Percentiles rank a stretch among this genome's conserved stretches.
Evolutionary conservation across 345 rosid genomes (phyloP).

Genomic region (Rhodamnia rubescens): DNA sequence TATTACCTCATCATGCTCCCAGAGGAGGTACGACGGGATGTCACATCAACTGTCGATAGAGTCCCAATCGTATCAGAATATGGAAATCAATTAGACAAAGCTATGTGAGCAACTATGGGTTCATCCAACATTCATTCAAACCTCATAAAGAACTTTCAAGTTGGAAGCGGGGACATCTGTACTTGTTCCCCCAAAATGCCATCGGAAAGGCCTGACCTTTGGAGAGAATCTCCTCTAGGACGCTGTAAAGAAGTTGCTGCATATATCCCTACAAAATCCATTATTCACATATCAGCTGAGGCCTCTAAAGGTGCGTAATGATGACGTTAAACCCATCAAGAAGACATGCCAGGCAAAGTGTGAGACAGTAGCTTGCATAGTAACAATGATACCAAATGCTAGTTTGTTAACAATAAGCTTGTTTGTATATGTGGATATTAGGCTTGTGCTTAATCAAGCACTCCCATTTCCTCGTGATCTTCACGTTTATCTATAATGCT

Average conservation of each 20-base stretch:
- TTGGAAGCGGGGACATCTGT: conserved; percentile 44
- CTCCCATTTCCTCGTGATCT: background rate
- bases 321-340: background rate
- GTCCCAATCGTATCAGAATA: background rate
- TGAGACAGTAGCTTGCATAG: background rate
- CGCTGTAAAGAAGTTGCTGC: conserved; percentile 78
- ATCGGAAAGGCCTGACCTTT: conserved; percentile 34
- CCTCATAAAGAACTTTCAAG: conserved; percentile 13
- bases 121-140: background rate
- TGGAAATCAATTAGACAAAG: background rate
- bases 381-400: background rate
- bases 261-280: conserved; percentile 43
- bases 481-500: too few species aligned
- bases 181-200: conserved; percentile 44
- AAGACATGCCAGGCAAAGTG: background rate
- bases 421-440: background rate
- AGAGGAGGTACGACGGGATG: background rate
- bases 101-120: background rate
- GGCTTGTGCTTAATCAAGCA: background rate
- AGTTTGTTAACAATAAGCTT: background rate
- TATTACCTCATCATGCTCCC: background rate
- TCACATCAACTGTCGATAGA: background rate
- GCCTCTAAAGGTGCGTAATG: background rate
- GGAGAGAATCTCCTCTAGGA: conserved; percentile 39
- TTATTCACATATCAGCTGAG: background rate